phyloP scores from a whole-genome alignment of 192 early-diverging fungal species.

The Paraglomus brasilianum region DNA sequence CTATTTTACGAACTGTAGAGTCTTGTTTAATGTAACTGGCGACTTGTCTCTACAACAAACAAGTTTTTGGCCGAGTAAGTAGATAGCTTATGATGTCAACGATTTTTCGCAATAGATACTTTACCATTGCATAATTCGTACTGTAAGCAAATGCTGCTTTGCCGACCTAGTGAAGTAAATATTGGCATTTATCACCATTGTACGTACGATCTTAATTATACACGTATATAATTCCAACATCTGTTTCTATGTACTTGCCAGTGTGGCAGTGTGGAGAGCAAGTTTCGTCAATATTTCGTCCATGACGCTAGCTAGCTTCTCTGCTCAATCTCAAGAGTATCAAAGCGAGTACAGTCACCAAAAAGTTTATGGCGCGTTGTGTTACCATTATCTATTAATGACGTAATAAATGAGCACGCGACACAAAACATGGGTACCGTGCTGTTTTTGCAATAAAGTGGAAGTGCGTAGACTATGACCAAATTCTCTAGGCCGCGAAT shows the following conservation, averaged over 20 bases:
- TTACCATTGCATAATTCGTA: slow-evolving; percentile 40
- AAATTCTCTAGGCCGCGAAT: no score
- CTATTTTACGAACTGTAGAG: slow-evolving; percentile 27
- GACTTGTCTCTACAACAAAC: slow-evolving; percentile 38
- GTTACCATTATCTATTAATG: no score
- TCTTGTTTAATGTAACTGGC: slow-evolving; percentile 41
- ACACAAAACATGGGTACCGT: no score
- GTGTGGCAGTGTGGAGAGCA: slow-evolving; percentile 58
- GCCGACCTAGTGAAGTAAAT: slow-evolving; percentile 38
- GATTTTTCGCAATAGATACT: neutral
- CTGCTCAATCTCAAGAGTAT: no score
- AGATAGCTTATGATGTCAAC: no score
- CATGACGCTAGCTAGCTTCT: slow-evolving; percentile 37
- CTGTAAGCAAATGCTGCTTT: slow-evolving; percentile 57
- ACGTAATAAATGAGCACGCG: no score
- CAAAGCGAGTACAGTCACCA: no score
- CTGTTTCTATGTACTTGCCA: slow-evolving; percentile 20
- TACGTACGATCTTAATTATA: neutral
- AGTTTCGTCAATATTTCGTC: slow-evolving; percentile 63
- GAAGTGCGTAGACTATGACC: no score
- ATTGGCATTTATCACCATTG: neutral
- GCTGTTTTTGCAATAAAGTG: no score
- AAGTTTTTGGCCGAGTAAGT: neutral
- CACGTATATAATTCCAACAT: neutral
- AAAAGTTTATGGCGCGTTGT: no score